phyloP scores from a whole-genome alignment of 2,329 filamentous ascomycete species.

The Fusarium duplospermum region DNA sequence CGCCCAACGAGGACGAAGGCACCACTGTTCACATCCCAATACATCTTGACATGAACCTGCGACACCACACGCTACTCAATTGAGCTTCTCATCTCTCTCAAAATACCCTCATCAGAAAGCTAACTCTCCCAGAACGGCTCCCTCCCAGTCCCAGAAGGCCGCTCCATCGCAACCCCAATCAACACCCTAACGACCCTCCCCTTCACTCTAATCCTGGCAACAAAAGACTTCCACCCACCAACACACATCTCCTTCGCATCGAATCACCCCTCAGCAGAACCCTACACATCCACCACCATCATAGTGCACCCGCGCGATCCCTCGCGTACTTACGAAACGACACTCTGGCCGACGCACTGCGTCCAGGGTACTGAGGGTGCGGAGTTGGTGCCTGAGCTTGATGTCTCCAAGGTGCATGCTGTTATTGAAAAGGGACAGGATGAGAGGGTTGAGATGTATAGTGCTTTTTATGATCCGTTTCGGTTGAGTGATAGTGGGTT shows the following conservation, averaged over 20 bases:
- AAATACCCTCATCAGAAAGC: conserved; percentile 5
- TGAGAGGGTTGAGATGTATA: conserved; percentile 88
- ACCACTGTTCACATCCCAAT: background rate
- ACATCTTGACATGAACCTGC: background rate
- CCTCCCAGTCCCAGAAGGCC: conserved; percentile 82
- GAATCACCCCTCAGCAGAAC: conserved; percentile 76
- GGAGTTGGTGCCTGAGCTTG: conserved; percentile 78
- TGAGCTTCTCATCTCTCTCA: background rate
- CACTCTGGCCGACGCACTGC: conserved; percentile 93
- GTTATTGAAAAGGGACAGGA: conserved; percentile 84
- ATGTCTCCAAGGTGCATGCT: conserved; percentile 67
- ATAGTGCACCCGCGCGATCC: conserved; percentile 76
- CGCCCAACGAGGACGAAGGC: background rate
- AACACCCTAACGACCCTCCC: conserved; percentile 79
- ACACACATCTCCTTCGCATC: conserved; percentile 89
- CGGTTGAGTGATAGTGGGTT: conserved; percentile 73
- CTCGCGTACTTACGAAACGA: conserved; percentile 71
- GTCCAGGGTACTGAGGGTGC: conserved; percentile 80
- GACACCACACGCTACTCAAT: background rate
- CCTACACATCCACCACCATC: conserved; percentile 73
- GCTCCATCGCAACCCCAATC: conserved; percentile 75
- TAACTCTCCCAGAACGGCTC: conserved; percentile 74
- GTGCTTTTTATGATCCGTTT: conserved; percentile 88
- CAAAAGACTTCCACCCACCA: conserved; percentile 90
- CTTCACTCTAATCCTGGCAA: conserved; percentile 81